Percentiles rank a stretch among this genome's conserved stretches.
These are phyloP conservation scores for Ophiocytium majus DNA, from an alignment of 352 stramenopile genomes.

Conservation along the genomic window DNA sequence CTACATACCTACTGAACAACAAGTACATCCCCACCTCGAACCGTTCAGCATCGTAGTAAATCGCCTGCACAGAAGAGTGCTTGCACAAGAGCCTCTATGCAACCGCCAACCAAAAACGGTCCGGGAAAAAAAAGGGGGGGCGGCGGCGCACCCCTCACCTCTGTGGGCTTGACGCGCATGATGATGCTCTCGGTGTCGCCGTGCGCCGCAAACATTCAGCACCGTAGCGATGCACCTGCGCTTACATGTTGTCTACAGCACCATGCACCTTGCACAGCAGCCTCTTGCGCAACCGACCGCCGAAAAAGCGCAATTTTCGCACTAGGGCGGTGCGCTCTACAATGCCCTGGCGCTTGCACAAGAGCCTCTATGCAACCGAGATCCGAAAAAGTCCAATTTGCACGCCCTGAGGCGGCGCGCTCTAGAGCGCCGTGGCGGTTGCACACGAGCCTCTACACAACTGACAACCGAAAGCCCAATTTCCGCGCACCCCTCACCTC, in stretches of 20 bases:
- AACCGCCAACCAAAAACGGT: no score
- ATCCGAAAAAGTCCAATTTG: no score
- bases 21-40: no score
- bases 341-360: not conserved
- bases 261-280: not conserved
- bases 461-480: no score
- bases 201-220: not conserved
- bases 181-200: not conserved
- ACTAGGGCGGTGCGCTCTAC: no score
- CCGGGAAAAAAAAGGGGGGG: no score
- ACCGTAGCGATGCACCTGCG: not conserved
- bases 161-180: conserved; percentile 1
- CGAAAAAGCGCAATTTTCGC: no score
- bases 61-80: not conserved
- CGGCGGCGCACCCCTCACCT: not conserved
- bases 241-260: not conserved
- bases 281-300: no score
- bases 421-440: no score
- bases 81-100: not conserved
- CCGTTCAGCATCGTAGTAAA: no score
- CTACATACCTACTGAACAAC: not conserved
- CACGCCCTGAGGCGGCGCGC: no score
- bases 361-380: not conserved
- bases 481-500: no score
- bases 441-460: not conserved